Conservation (phyloP, 139 green algal genomes). For the Coccomyxa sp. region DNA sequence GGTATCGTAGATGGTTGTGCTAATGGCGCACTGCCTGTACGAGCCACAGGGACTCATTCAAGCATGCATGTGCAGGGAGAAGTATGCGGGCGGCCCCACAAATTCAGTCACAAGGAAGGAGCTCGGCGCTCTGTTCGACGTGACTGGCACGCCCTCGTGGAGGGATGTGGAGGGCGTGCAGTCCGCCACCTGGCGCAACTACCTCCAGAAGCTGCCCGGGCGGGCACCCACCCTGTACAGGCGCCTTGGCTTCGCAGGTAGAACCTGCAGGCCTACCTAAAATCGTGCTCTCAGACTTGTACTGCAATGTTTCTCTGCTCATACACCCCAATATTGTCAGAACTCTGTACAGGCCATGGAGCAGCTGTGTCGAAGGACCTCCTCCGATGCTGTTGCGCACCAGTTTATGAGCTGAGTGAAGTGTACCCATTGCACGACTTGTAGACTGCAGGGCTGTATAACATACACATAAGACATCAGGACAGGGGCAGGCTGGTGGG, state of each 20-base stretch:
- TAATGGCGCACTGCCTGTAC: too few species aligned
- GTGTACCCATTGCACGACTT: too few species aligned
- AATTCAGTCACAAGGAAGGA: slow-evolving; percentile 52
- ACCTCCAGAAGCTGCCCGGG: slow-evolving; percentile 60
- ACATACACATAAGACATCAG: neutral
- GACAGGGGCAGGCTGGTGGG: neutral
- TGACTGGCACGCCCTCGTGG: slow-evolving; percentile 85
- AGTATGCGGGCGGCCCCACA: slow-evolving; percentile 21
- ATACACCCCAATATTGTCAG: too few species aligned
- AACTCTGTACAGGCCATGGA: too few species aligned
- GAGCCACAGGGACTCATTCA: too few species aligned
- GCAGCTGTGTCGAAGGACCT: too few species aligned
- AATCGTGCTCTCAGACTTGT: too few species aligned
- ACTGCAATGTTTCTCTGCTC: too few species aligned
- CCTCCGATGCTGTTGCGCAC: too few species aligned
- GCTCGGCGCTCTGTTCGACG: slow-evolving; percentile 80
- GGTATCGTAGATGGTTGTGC: too few species aligned
- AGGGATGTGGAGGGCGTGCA: slow-evolving; percentile 66
- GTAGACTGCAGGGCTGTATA: neutral
- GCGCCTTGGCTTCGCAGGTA: neutral
- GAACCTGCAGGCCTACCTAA: neutral
- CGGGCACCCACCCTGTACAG: slow-evolving; percentile 50
- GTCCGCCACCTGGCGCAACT: slow-evolving; percentile 61
- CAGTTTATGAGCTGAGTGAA: too few species aligned
- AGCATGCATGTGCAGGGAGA: slow-evolving; percentile 42